Percentiles rank a stretch among this genome's conserved stretches.
These are phyloP conservation scores for Echeveria elegans DNA, from an alignment of 164 flowering plant genomes.

Conservation along the genomic window DNA sequence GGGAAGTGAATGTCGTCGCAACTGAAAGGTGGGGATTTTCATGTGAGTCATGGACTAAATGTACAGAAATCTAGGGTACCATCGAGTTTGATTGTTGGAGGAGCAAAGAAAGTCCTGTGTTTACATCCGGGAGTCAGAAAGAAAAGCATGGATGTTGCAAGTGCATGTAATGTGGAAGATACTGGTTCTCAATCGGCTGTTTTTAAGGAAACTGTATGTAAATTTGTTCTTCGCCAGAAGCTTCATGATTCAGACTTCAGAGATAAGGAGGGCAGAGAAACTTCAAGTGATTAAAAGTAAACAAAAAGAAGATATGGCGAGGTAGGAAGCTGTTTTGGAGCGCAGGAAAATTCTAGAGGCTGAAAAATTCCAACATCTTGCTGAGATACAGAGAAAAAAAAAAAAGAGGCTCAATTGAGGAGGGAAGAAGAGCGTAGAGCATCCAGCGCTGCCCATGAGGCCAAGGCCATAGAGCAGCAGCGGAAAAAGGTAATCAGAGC, in stretches of 20 bases:
- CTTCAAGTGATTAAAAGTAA: conserved; percentile 69
- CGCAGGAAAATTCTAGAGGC: conserved; percentile 81
- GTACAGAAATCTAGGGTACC: conserved; percentile 19
- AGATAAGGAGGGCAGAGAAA: conserved; percentile 92
- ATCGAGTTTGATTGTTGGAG: conserved; percentile 9
- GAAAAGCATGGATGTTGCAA: conserved; percentile 16
- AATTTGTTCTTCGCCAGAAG: conserved; percentile 74
- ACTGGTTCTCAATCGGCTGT: conserved; percentile 11
- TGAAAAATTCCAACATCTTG: conserved; percentile 86
- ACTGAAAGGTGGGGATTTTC: conserved; percentile 21
- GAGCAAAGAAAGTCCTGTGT: conserved; percentile 12
- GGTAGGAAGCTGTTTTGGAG: conserved; percentile 95
- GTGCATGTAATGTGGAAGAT: conserved; percentile 20
- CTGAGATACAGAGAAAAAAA: conserved; percentile 80
- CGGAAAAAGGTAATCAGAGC: conserved; percentile 79
- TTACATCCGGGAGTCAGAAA: conserved; percentile 18
- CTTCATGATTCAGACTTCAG: conserved; percentile 89
- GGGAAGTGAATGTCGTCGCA: conserved; percentile 15
- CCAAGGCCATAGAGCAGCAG: conserved; percentile 74
- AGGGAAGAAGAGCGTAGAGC: conserved; percentile 95
- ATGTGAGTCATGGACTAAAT: conserved; percentile 16
- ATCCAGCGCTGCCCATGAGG: conserved; percentile 93
- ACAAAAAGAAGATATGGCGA: conserved; percentile 89
- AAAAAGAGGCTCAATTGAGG: conserved; percentile 89
- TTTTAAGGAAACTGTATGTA: conserved; percentile 14